Evolutionary conservation across 768 basidiomycete species (phyloP).

Genomic region (Suillus spraguei): DNA sequence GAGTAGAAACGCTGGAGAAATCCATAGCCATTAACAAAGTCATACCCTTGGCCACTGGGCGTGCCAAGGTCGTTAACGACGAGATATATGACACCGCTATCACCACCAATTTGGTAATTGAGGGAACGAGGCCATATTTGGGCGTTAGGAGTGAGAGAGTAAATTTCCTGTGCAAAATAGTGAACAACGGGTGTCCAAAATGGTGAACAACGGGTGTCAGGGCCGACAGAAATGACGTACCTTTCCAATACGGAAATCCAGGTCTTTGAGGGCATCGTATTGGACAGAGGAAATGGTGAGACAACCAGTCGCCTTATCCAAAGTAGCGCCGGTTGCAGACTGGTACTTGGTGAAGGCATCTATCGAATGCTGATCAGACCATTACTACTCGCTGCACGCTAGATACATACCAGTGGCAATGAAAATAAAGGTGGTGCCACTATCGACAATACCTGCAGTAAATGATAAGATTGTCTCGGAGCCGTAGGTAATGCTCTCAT

Average conservation of each 20-base stretch:
- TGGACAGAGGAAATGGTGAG: slow-evolving; percentile 15
- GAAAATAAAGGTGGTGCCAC: slow-evolving; percentile 56
- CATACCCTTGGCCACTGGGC: slow-evolving; percentile 46
- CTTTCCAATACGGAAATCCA: slow-evolving; percentile 17
- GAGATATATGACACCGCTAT: slow-evolving; percentile 37
- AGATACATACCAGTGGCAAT: slow-evolving; percentile 41
- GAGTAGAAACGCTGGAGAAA: slow-evolving; percentile 69
- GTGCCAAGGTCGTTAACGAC: slow-evolving; percentile 42
- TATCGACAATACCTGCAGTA: slow-evolving; percentile 62
- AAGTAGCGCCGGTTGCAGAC: slow-evolving; percentile 10
- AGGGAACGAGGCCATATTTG: slow-evolving; percentile 45
- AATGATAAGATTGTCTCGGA: slow-evolving; percentile 43
- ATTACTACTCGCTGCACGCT: not conserved
- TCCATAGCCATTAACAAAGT: slow-evolving; percentile 55
- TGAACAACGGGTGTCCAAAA: too few relatives aligned
- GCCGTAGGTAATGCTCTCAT: slow-evolving; percentile 56
- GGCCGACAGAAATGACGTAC: not conserved
- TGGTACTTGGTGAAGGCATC: slow-evolving; percentile 32
- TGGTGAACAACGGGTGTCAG: not conserved
- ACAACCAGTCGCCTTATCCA: slow-evolving; percentile 20
- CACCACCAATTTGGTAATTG: slow-evolving; percentile 47
- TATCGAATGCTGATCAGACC: slow-evolving; percentile 9
- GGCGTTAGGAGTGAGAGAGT: slow-evolving; percentile 44
- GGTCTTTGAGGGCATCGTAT: slow-evolving; percentile 9
- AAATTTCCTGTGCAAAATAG: slow-evolving; percentile 26